phyloP scores from a whole-genome alignment of 352 stramenopile species.

The Globisporangium rhizosaccharum region DNA sequence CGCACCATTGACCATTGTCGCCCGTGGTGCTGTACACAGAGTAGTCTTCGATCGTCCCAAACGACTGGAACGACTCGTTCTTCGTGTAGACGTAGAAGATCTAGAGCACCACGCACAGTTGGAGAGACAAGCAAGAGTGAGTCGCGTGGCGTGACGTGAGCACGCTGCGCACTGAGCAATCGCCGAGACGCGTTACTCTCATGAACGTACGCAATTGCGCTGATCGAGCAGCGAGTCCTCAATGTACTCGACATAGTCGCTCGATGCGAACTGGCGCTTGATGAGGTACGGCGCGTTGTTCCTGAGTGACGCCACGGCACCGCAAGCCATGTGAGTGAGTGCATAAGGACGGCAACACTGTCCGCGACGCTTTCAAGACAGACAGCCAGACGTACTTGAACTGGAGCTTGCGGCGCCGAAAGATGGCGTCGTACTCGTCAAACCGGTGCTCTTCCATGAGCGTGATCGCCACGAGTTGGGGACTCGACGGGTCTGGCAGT shows the following conservation, averaged over 20 bases:
- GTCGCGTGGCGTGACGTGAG: not conserved
- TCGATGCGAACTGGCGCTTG: slow-evolving; percentile 61
- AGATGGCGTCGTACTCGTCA: slow-evolving; percentile 54
- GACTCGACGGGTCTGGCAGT: slow-evolving; percentile 47
- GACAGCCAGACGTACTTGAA: slow-evolving; percentile 31
- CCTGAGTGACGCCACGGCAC: slow-evolving; percentile 16
- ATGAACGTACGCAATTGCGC: slow-evolving; percentile 53
- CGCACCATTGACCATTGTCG: slow-evolving; percentile 40
- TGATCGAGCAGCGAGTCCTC: slow-evolving; percentile 75
- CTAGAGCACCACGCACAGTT: slow-evolving; percentile 12
- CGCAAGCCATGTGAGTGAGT: not conserved
- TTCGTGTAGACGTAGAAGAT: slow-evolving; percentile 76
- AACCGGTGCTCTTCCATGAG: slow-evolving; percentile 42
- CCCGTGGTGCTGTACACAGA: slow-evolving; percentile 41
- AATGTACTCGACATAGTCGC: slow-evolving; percentile 69
- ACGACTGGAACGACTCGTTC: slow-evolving; percentile 64
- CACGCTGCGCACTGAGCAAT: not conserved
- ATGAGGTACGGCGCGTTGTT: slow-evolving; percentile 74
- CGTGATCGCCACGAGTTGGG: slow-evolving; percentile 35
- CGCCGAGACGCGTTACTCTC: not conserved
- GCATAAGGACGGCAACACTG: no score
- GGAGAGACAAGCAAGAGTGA: not conserved
- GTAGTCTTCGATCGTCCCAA: slow-evolving; percentile 74
- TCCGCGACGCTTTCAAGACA: slow-evolving; percentile 5
- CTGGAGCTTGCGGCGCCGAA: slow-evolving; percentile 48